A percentile compares a stretch with the other conserved stretches of the same genome.
phyloP scores from a whole-genome alignment of 768 basidiomycete species.

The Lyophyllum semitale region DNA sequence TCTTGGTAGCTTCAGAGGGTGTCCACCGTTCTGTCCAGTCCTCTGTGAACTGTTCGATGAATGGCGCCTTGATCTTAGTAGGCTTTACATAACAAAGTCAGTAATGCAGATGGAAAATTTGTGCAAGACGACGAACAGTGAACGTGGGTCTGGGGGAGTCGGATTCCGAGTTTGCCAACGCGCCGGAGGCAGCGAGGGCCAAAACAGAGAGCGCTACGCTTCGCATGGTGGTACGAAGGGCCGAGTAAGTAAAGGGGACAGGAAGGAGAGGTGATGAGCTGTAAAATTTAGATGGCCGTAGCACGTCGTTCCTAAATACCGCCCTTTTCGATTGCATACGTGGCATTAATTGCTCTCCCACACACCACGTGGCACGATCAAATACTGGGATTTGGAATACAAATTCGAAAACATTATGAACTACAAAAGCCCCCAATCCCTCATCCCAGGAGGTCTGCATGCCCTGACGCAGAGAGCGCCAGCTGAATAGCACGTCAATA shows the following conservation, averaged over 20 bases:
- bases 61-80: conserved; percentile 80
- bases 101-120: conserved; percentile 12
- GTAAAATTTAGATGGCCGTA: conserved; percentile 20
- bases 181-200: conserved; percentile 66
- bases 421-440: conserved; percentile 13
- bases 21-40: conserved; percentile 94
- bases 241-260: conserved; percentile 40
- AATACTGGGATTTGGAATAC: conserved; percentile 6
- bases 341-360: conserved; percentile 42
- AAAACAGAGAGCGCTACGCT: conserved; percentile 82
- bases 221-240: conserved; percentile 85
- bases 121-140: conserved; percentile 48
- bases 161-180: conserved; percentile 55
- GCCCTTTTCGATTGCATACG: conserved; percentile 33
- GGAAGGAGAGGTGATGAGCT: conserved; percentile 35
- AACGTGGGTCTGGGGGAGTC: conserved; percentile 64
- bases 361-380: conserved; percentile 37
- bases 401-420: neutral
- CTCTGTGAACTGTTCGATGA: conserved; percentile 95
- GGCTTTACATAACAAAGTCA: conserved; percentile 44
- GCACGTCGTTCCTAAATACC: conserved; percentile 38
- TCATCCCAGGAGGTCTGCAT: conserved; percentile 83
- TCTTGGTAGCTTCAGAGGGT: conserved; percentile 96
- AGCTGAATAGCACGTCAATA: conserved; percentile 49
- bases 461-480: conserved; percentile 93